phyloP scores from a whole-genome alignment of 139 green algal genomes.

The Haematococcus lacustris region DNA sequence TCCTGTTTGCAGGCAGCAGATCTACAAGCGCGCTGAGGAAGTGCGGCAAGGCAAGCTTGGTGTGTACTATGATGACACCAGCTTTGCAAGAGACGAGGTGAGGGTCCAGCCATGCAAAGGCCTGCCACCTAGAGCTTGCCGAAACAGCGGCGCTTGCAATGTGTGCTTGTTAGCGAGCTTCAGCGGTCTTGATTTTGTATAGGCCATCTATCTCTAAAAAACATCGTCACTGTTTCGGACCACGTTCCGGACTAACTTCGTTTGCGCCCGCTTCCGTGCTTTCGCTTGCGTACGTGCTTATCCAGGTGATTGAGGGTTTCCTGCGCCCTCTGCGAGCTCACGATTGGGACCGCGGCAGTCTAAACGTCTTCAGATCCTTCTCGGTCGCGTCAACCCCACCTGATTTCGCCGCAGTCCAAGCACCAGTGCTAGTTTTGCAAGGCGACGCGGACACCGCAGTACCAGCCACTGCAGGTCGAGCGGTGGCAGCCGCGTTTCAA shows the following conservation, averaged over 20 bases:
- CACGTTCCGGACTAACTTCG: not conserved
- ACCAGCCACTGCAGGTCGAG: no score
- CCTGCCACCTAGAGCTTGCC: no score
- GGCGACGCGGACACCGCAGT: no score
- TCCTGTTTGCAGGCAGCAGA: no score
- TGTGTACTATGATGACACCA: conserved; percentile 22
- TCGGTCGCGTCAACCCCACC: no score
- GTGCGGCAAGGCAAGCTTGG: conserved; percentile 26
- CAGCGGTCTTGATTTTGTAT: not conserved
- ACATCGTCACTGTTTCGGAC: not conserved
- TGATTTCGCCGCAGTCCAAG: no score
- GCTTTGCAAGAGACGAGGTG: not conserved
- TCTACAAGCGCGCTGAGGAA: conserved; percentile 26
- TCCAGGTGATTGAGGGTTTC: conserved; percentile 49
- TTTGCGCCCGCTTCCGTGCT: not conserved
- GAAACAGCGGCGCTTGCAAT: no score
- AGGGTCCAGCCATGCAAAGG: no score
- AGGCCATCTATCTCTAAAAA: not conserved
- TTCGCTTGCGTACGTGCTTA: not conserved
- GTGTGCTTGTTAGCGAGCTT: not conserved
- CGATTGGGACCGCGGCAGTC: conserved; percentile 53
- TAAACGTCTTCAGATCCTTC: conserved; percentile 43
- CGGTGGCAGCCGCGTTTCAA: no score
- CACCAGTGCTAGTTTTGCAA: no score
- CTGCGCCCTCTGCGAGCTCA: conserved; percentile 40